phyloP scores from a whole-genome alignment of 2,329 filamentous ascomycete genomes.

The Fusarium metavorans region DNA sequence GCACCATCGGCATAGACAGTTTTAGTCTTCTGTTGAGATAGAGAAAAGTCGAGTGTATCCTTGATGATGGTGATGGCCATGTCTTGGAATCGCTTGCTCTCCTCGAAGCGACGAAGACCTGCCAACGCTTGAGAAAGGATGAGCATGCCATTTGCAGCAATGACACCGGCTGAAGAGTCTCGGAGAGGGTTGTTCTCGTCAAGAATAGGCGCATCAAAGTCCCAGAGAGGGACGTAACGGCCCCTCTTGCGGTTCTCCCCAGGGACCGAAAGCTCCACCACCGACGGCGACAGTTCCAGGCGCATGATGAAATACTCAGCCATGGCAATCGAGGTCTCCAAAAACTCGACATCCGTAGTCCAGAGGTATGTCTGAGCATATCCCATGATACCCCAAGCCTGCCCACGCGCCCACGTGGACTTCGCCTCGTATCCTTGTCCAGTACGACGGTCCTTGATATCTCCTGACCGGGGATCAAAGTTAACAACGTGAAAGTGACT shows the following conservation, averaged over 20 bases:
- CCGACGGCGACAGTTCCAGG: conserved; percentile 49
- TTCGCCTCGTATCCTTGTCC: conserved; percentile 60
- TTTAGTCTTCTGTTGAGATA: conserved; percentile 29
- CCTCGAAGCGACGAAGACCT: conserved; percentile 4
- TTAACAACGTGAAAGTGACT: conserved; percentile 63
- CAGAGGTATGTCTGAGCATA: conserved; percentile 63
- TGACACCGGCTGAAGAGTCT: conserved; percentile 54
- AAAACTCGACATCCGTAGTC: conserved; percentile 58
- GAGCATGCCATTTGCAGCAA: conserved; percentile 55
- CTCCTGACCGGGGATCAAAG: conserved; percentile 57
- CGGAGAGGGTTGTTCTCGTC: conserved; percentile 46
- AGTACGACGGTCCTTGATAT: conserved; percentile 58
- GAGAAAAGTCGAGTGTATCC: conserved; percentile 47
- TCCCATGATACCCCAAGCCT: conserved; percentile 64
- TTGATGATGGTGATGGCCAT: conserved; percentile 46
- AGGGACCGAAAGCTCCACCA: conserved; percentile 40
- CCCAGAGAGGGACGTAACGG: conserved; percentile 52
- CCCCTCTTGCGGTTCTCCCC: conserved; percentile 28
- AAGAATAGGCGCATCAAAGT: conserved; percentile 60
- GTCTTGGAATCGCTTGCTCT: conserved; percentile 43
- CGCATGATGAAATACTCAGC: conserved; percentile 63
- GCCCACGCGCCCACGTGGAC: conserved; percentile 65
- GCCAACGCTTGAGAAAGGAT: conserved; percentile 50
- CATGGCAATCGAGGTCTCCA: conserved; percentile 58
- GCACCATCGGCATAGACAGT: neutral